phyloP scores from a whole-genome alignment of 73 alveolate genomes.

The Tetrahymena borealis region DNA sequence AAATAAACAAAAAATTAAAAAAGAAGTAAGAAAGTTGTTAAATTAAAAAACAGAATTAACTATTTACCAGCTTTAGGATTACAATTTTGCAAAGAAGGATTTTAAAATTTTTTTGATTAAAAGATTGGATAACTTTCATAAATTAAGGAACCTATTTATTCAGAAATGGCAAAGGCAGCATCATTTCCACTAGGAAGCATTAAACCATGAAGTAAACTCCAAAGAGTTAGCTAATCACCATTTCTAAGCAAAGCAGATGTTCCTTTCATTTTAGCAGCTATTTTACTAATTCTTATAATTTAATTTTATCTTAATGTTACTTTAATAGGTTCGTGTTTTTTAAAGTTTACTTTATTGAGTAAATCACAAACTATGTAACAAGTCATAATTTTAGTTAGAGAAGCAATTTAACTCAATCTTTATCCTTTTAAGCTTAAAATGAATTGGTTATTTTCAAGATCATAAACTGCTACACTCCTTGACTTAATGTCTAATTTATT shows the following conservation, averaged over 20 bases:
- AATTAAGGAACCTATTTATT: slow-evolving; percentile 1
- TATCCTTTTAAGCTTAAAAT: not conserved
- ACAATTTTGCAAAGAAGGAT: not conserved
- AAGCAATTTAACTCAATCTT: not conserved
- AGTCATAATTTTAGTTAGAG: not conserved
- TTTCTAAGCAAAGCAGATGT: slow-evolving; percentile 30
- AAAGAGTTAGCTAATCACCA: slow-evolving; percentile 17
- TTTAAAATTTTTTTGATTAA: not conserved
- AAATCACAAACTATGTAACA: not conserved
- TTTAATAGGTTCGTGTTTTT: not conserved
- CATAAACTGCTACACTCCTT: not conserved
- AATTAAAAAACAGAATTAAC: not conserved
- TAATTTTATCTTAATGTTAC: not conserved
- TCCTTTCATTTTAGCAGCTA: slow-evolving; percentile 60
- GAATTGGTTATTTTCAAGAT: not conserved
- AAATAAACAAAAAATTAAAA: not conserved
- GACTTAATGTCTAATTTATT: not conserved
- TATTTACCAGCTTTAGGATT: not conserved
- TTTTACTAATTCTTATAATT: not conserved
- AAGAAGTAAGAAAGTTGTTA: not conserved
- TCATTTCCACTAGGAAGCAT: slow-evolving; percentile 47
- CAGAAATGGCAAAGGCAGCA: slow-evolving; percentile 43
- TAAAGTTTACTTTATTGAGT: not conserved
- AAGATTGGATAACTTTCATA: slow-evolving; percentile 7
- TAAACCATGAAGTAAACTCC: slow-evolving; percentile 32